Evolutionary conservation across 73 alveolate species (phyloP).

Genomic region (Paramecium pentaurelia): DNA sequence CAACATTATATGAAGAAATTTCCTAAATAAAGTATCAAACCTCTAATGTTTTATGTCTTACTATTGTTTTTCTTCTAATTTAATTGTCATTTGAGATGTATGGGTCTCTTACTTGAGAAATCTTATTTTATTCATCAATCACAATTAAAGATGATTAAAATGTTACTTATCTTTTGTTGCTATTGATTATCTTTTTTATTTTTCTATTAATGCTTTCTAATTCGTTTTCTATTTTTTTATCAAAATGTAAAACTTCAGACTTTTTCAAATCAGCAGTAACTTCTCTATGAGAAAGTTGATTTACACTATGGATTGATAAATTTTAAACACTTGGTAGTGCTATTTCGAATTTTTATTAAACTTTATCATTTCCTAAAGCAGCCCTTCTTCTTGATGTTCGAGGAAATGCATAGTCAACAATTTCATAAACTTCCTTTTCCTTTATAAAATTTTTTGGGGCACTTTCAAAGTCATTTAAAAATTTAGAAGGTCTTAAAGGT

Average conservation of each 20-base stretch:
- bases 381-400: not conserved
- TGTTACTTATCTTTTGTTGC: conserved; percentile 8
- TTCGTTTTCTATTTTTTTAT: not conserved
- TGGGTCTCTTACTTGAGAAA: not conserved
- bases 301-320: not conserved
- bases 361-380: not conserved
- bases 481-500: not conserved
- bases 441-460: not conserved
- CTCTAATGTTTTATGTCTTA: not conserved
- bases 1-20: not conserved
- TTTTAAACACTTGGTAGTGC: not conserved
- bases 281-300: not conserved
- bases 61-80: not conserved
- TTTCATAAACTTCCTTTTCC: not conserved
- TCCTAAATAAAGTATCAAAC: not conserved
- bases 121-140: not conserved
- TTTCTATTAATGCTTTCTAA: not conserved
- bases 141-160: not conserved
- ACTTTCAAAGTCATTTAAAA: not conserved
- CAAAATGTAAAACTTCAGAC: not conserved
- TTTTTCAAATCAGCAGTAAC: not conserved
- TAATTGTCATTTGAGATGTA: not conserved
- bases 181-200: not conserved
- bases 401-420: not conserved
- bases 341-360: not conserved